Conservation (phyloP, 2,329 filamentous ascomycete genomes). For the Penicillium sclerotiorum region DNA sequence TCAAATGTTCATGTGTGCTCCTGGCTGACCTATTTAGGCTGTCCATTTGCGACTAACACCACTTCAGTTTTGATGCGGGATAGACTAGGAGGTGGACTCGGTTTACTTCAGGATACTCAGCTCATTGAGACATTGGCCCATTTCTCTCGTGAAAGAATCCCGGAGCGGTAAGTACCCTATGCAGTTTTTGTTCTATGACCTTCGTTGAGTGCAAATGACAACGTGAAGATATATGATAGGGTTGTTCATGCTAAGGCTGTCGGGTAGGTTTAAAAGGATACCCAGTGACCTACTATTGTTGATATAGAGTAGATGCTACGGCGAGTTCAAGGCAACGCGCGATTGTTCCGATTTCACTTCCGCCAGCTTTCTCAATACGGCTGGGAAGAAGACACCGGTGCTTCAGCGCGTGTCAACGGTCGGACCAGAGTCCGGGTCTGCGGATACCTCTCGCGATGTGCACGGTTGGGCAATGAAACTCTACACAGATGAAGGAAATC, state of each 20-base stretch:
- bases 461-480: slow-evolving; percentile 55
- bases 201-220: slow-evolving; percentile 48
- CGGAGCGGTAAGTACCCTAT: background rate
- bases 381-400: slow-evolving; percentile 58
- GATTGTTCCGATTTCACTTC: slow-evolving; percentile 60
- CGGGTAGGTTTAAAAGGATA: slow-evolving; percentile 31
- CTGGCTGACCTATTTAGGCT: slow-evolving; percentile 11
- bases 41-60: slow-evolving; percentile 21
- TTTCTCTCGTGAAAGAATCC: slow-evolving; percentile 62
- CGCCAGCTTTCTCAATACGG: slow-evolving; percentile 55
- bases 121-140: slow-evolving; percentile 62
- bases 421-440: slow-evolving; percentile 48
- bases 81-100: slow-evolving; percentile 38
- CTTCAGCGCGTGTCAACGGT: slow-evolving; percentile 54
- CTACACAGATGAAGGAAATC: slow-evolving; percentile 55
- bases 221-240: slow-evolving; percentile 29
- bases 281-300: slow-evolving; percentile 6
- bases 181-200: no score
- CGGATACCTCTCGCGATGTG: slow-evolving; percentile 53
- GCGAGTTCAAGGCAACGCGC: slow-evolving; percentile 63
- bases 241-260: slow-evolving; percentile 14
- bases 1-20: background rate
- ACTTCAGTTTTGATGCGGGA: slow-evolving; percentile 18
- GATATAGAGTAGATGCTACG: slow-evolving; percentile 49
- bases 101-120: slow-evolving; percentile 58